Base-by-base conservation (phyloP, 192 early-diverging fungal species). In the Glomus cerebriforme region DNA sequence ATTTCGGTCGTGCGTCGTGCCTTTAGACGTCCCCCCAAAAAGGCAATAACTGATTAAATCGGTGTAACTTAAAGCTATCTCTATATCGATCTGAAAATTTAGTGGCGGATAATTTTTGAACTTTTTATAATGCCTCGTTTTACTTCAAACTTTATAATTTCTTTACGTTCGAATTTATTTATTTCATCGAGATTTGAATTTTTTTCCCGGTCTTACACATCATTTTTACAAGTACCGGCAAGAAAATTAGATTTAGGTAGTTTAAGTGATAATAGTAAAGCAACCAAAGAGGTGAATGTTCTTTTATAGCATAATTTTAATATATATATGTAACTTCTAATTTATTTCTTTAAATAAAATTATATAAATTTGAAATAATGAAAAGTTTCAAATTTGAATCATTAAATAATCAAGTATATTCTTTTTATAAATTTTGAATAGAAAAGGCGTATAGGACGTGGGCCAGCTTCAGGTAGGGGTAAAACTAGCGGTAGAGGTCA, bases 401-500 rank as follows among this genome's bases (percentile, higher is more conserved):
- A 27, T 64, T 3, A 10, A 26, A n/a, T n/a, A n/a, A n/a, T n/a
- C 19, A 64, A 12, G 7, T 26, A 7, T 29, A 29, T 64, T 64
- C 24, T 64, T 29, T 9, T 19, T 26, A 26, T 29, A 7, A 62
- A 5, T 43, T 32, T n/a, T 45, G 24, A 9, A 24, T 35, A 71
- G 69, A 35, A 45, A 71, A 32, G 54, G 19, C 90, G 94, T 60
- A 79, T 96, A 10, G 96, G 96, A 64, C 89, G 94, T 79, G 94
- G 94, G 54, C 90, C 92, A 29, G 93, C 94, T 75, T 95, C 93
- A 60, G 96, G 96, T 45, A 93, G 92, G 77, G 96, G 96, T 32
- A 92, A 94, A 77, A 99, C 95, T 26, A 89, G 93, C 69, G 97
- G 96, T 12, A 90, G 94, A 34, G 96, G 97, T 79, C 91, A 92